Percentiles rank a stretch among this genome's conserved stretches.
phyloP scores from a whole-genome alignment of 768 basidiomycete genomes.

The Filobasidium wieringae region DNA sequence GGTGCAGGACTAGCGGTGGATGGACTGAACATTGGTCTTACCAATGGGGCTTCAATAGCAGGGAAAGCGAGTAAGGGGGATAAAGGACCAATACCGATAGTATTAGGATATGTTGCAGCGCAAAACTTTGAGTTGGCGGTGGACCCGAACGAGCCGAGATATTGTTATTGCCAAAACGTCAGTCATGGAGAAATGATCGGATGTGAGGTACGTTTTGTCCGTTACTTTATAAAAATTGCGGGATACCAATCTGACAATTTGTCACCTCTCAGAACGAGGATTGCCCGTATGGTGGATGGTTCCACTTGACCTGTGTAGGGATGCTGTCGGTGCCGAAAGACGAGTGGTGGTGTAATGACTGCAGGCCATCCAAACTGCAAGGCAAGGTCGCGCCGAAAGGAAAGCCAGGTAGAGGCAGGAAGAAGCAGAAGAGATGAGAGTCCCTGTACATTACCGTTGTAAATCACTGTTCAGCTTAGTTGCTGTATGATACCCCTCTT shows the following conservation, averaged over 20 bases:
- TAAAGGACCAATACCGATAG: slow-evolving; percentile 4
- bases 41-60: background rate
- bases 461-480: no score
- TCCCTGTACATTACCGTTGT: no score
- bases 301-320: slow-evolving; percentile 30
- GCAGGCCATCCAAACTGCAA: slow-evolving; percentile 19
- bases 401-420: background rate
- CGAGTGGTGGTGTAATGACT: slow-evolving; percentile 32
- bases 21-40: background rate
- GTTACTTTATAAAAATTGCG: background rate
- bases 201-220: slow-evolving; percentile 27
- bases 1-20: background rate
- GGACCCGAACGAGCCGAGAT: slow-evolving; percentile 36
- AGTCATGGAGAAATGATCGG: slow-evolving; percentile 36
- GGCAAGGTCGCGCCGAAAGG: slow-evolving; percentile 13
- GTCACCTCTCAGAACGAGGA: slow-evolving; percentile 28
- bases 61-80: background rate
- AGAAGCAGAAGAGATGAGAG: background rate
- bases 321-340: slow-evolving; percentile 23
- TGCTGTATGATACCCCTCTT: no score
- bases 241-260: background rate
- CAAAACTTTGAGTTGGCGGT: slow-evolving; percentile 18
- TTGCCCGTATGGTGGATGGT: slow-evolving; percentile 34
- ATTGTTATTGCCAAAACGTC: slow-evolving; percentile 36
- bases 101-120: slow-evolving; percentile 9